Evolutionary conservation across 176 grass and related monocot species (phyloP).

Genomic region (Urochloa ruziziensis): DNA sequence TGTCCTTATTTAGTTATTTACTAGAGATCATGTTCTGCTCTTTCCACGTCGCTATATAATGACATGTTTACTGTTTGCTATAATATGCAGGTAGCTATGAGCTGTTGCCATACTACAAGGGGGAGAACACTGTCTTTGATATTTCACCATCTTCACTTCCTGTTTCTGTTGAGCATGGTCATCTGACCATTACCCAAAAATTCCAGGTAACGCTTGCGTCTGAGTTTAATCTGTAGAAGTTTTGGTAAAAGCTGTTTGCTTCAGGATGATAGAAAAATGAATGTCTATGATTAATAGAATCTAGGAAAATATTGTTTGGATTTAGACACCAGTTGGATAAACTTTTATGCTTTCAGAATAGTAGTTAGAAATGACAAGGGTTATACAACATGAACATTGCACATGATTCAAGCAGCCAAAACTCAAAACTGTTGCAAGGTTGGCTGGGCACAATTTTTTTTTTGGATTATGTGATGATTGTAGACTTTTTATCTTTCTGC

Average conservation of each 20-base stretch:
- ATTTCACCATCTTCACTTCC: slow-evolving; percentile 75
- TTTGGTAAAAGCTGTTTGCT: background rate
- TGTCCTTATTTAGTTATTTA: background rate
- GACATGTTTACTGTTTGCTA: slow-evolving; percentile 7
- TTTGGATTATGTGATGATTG: background rate
- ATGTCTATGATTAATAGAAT: background rate
- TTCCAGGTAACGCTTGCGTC: slow-evolving; percentile 71
- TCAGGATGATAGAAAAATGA: background rate
- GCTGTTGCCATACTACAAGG: slow-evolving; percentile 93
- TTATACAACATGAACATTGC: background rate
- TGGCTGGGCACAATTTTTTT: background rate
- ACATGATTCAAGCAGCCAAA: background rate
- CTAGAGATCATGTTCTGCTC: slow-evolving; percentile 22
- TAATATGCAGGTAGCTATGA: slow-evolving; percentile 74
- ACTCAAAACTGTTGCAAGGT: background rate
- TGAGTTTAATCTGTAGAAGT: background rate
- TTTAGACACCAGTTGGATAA: background rate
- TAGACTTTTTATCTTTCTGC: background rate
- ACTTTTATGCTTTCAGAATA: slow-evolving; percentile 21
- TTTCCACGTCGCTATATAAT: background rate
- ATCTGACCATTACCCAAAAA: slow-evolving; percentile 67
- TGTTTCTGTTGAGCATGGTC: slow-evolving; percentile 73
- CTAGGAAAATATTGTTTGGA: slow-evolving; percentile 9
- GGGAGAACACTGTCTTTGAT: slow-evolving; percentile 94
- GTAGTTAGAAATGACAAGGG: slow-evolving; percentile 15